A percentile compares a stretch with the other conserved stretches of the same genome.
These are phyloP conservation scores for Boletus patriciae DNA, from an alignment of 768 basidiomycete species.

Conservation along the genomic window DNA sequence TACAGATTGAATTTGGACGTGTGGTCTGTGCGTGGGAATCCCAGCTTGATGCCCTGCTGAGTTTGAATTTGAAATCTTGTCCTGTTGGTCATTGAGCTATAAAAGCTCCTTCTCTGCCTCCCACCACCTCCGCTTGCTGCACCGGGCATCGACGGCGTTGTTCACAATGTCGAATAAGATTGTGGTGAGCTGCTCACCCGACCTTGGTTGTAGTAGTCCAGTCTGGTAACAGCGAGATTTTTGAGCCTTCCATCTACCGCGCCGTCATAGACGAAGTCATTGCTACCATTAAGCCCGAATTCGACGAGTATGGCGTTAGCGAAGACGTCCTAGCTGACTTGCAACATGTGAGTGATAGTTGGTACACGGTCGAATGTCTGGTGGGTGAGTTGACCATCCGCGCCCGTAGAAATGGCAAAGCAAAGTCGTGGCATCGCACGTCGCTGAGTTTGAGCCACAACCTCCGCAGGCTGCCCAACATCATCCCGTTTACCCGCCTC, in stretches of 20 bases:
- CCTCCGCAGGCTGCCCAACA: constrained; percentile 47
- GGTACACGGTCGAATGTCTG: constrained; percentile 8
- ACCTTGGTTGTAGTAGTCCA: constrained; percentile 57
- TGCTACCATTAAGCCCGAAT: constrained; percentile 81
- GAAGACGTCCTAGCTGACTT: constrained; percentile 88
- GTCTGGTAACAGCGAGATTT: constrained; percentile 50
- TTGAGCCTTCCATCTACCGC: constrained; percentile 90
- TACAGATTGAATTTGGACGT: not conserved
- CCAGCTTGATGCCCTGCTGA: constrained; percentile 33
- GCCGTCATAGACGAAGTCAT: constrained; percentile 97
- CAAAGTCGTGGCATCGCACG: constrained; percentile 91
- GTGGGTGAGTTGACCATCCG: constrained; percentile 9
- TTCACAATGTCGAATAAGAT: constrained; percentile 92
- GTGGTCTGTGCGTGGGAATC: constrained; percentile 51
- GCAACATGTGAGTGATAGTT: constrained; percentile 68
- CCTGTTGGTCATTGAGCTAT: constrained; percentile 39
- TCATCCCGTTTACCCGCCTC: constrained; percentile 57
- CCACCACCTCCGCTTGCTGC: constrained; percentile 36
- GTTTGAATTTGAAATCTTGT: constrained; percentile 44
- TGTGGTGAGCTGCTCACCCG: constrained; percentile 88
- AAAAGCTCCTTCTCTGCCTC: constrained; percentile 38
- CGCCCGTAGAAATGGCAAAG: constrained; percentile 86
- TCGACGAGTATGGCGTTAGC: constrained; percentile 94
- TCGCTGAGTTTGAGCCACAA: constrained; percentile 84
- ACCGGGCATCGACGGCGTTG: constrained; percentile 28